These are phyloP conservation scores for Sungouiella blattae DNA, from an alignment of 805 yeast genomes.

Conservation along the genomic window DNA sequence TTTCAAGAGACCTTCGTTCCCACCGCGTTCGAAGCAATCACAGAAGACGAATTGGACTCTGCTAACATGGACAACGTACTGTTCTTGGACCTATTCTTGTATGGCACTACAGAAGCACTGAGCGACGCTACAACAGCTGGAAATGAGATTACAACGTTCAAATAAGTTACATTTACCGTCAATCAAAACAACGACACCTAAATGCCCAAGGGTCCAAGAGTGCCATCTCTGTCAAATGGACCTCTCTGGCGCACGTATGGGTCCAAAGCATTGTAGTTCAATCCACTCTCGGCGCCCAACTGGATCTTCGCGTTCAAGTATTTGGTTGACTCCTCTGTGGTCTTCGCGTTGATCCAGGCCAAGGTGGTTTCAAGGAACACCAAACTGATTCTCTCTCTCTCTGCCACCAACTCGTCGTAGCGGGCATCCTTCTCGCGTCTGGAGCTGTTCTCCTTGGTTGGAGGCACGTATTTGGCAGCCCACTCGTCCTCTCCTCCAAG, in stretches of 20 bases:
- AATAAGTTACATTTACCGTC: no score
- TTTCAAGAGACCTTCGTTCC: slow-evolving; percentile 1
- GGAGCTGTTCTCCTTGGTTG: slow-evolving; percentile 52
- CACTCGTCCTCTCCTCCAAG: slow-evolving; percentile 72
- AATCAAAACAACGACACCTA: no score
- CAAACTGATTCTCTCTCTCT: slow-evolving; percentile 53
- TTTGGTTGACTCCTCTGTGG: slow-evolving; percentile 44
- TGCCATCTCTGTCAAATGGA: slow-evolving; percentile 16
- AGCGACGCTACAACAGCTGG: no score
- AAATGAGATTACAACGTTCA: no score
- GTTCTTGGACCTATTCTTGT: neutral
- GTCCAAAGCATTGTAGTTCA: slow-evolving; percentile 62
- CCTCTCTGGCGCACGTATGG: slow-evolving; percentile 17
- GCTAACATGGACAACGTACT: neutral
- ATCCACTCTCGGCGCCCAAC: slow-evolving; percentile 50
- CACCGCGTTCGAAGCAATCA: neutral
- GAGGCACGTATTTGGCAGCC: slow-evolving; percentile 60
- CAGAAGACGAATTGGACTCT: neutral
- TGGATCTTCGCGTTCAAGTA: slow-evolving; percentile 52
- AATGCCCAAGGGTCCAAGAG: slow-evolving; percentile 8
- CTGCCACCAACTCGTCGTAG: slow-evolving; percentile 43
- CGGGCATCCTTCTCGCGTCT: slow-evolving; percentile 31
- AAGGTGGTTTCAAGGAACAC: slow-evolving; percentile 63
- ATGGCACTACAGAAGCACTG: no score
- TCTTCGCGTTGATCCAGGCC: slow-evolving; percentile 73